phyloP scores from a whole-genome alignment of 1,284 basidiomycete species.

The Entoloma clypeatum region DNA sequence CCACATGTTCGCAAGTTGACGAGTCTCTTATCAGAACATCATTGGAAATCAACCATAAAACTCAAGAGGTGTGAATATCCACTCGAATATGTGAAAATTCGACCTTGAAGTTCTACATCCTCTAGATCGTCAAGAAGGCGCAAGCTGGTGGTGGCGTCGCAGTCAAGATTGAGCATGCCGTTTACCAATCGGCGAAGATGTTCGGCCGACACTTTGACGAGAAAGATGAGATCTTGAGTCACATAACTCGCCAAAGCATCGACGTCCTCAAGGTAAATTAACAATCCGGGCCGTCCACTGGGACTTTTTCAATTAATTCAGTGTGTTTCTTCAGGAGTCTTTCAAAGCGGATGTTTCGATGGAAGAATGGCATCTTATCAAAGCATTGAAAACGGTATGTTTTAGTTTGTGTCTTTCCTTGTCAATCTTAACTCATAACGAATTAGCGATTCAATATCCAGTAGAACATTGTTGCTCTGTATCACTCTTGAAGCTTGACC shows the following conservation, averaged over 20 bases:
- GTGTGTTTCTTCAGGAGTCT: constrained; percentile 48
- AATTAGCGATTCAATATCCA: constrained; percentile 46
- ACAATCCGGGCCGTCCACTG: constrained; percentile 7
- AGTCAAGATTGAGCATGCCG: constrained; percentile 97
- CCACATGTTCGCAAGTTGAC: constrained; percentile 10
- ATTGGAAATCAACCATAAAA: constrained; percentile 92
- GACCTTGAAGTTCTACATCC: constrained; percentile 23
- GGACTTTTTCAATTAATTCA: constrained; percentile 9
- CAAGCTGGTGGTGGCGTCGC: constrained; percentile 96
- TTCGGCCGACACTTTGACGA: constrained; percentile 95
- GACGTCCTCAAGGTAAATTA: constrained; percentile 89
- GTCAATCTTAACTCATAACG: constrained; percentile 4
- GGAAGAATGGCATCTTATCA: constrained; percentile 95
- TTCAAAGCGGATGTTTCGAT: constrained; percentile 90
- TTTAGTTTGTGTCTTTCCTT: not conserved
- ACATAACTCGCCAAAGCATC: constrained; percentile 89
- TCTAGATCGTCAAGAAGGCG: constrained; percentile 83
- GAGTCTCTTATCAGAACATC: constrained; percentile 61
- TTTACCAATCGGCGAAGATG: constrained; percentile 94
- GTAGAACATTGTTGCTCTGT: constrained; percentile 25
- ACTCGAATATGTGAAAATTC: constrained; percentile 13
- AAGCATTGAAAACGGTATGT: constrained; percentile 82
- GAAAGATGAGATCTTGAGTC: constrained; percentile 90
- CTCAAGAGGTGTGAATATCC: constrained; percentile 55
- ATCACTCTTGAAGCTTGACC: too few relatives aligned